Conservation (phyloP, 805 yeast species). For the Hemisphaericaspora nanyangensis region DNA sequence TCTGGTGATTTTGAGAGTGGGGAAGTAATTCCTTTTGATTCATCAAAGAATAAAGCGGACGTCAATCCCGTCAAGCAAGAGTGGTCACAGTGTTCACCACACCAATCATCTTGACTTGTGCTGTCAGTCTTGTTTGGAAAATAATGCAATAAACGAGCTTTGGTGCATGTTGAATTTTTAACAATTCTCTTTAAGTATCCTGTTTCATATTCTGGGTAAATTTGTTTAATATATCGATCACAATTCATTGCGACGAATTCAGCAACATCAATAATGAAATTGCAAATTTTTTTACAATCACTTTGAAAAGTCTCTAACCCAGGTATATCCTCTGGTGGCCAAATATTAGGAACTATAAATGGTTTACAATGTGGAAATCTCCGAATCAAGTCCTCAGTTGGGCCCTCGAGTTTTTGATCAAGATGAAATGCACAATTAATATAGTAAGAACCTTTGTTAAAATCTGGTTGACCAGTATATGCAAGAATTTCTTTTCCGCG, state of each 20-base stretch:
- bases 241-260: constrained; percentile 50
- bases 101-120: constrained; percentile 34
- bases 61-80: constrained; percentile 58
- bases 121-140: constrained; percentile 28
- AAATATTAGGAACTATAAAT: constrained; percentile 48
- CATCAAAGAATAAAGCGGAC: constrained; percentile 48
- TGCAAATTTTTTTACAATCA: constrained; percentile 37
- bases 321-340: constrained; percentile 37
- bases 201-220: constrained; percentile 23
- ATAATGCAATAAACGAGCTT: constrained; percentile 56
- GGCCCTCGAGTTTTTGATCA: constrained; percentile 44
- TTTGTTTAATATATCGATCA: constrained; percentile 38
- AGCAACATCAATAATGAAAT: constrained; percentile 46
- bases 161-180: constrained; percentile 47
- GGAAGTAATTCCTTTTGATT: constrained; percentile 19
- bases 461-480: constrained; percentile 41
- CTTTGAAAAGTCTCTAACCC: constrained; percentile 31
- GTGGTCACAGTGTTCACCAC: constrained; percentile 61
- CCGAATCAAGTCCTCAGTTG: constrained; percentile 28
- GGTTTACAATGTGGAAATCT: constrained; percentile 33
- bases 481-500: constrained; percentile 50
- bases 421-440: constrained; percentile 54
- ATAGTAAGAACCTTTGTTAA: constrained; percentile 54
- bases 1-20: constrained; percentile 38
- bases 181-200: constrained; percentile 45